Conservation (phyloP, 169 alveolate species). For the Plasmodium cynomolgi region DNA sequence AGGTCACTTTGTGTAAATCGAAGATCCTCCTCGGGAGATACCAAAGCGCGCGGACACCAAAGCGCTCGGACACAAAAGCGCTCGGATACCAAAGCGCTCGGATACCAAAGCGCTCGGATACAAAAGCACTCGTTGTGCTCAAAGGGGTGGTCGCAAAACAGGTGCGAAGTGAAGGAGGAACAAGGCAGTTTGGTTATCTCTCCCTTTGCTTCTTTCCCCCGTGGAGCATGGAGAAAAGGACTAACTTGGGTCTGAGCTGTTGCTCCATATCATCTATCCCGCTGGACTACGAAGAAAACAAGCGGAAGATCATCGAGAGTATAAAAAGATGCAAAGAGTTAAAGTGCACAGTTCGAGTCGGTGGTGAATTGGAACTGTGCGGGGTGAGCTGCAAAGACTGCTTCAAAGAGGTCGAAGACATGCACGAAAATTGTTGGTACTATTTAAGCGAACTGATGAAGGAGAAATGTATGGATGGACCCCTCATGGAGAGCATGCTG, state of each 20-base stretch:
- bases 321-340: constrained; percentile 52
- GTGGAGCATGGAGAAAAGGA: neutral
- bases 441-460: constrained; percentile 39
- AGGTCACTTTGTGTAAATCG: neutral
- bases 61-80: too few relatives aligned
- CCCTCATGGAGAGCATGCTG: constrained; percentile 29
- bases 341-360: constrained; percentile 54
- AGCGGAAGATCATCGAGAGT: constrained; percentile 48
- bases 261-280: constrained; percentile 62
- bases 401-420: constrained; percentile 68
- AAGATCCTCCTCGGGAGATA: neutral
- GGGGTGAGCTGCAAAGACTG: constrained; percentile 71
- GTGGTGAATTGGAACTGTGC: constrained; percentile 68
- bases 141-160: too few relatives aligned
- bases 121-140: neutral
- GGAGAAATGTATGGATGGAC: constrained; percentile 11
- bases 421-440: constrained; percentile 64
- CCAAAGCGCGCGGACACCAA: neutral
- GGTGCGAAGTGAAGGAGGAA: neutral
- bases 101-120: neutral
- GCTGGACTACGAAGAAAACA: constrained; percentile 53
- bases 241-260: constrained; percentile 51
- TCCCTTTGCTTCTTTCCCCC: neutral
- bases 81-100: neutral
- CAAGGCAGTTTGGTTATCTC: neutral